Conservation (phyloP, 1,284 basidiomycete genomes). For the Ustilago shanxiensis region DNA sequence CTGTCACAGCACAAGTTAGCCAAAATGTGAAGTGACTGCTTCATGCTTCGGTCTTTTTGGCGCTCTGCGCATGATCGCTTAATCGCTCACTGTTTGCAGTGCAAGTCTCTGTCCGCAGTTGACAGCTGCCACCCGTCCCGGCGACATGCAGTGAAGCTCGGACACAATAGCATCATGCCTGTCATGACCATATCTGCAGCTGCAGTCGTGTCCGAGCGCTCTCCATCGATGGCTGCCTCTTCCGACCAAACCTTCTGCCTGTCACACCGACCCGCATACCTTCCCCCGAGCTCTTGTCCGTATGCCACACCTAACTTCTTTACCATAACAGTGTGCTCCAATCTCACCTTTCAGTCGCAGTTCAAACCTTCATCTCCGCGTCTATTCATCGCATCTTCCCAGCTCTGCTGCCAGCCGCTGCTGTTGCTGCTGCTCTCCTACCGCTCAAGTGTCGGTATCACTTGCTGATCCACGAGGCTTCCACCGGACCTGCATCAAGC, state of each 20-base stretch:
- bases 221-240: conserved; percentile 1
- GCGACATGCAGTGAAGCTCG: conserved; percentile 8
- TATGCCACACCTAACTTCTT: not conserved
- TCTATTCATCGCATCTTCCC: not conserved
- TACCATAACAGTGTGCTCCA: not conserved
- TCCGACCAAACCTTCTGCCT: conserved; percentile 4
- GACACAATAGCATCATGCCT: conserved; percentile 3
- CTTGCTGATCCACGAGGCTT: conserved; percentile 8
- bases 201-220: conserved; percentile 37
- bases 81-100: conserved; percentile 2
- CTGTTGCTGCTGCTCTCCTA: not conserved
- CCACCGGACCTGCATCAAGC: conserved; percentile 25
- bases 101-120: not conserved
- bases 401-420: not conserved
- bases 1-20: not conserved
- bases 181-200: conserved; percentile 11
- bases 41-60: conserved; percentile 4
- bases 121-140: conserved; percentile 6
- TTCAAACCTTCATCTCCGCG: conserved; percentile 1
- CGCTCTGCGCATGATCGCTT: conserved; percentile 4
- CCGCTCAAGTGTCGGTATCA: not conserved
- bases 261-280: conserved; percentile 43
- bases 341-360: not conserved
- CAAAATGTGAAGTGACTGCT: not conserved
- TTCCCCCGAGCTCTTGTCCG: conserved; percentile 31